Evolutionary conservation across 495 filamentous ascomycete species (phyloP).

Genomic region (Hamigera avellanea): DNA sequence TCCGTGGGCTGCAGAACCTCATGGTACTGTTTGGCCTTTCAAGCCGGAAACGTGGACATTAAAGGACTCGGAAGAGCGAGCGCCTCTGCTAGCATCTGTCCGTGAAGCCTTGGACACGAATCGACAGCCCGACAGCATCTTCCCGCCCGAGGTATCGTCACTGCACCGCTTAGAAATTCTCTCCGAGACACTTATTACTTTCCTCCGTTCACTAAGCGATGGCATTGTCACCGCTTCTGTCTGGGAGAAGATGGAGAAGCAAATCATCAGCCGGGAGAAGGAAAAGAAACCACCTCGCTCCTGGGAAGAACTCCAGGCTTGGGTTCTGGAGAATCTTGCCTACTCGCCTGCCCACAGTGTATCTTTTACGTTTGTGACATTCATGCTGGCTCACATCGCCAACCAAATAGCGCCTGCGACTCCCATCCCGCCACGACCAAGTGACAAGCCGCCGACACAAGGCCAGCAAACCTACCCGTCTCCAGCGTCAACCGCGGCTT

Average conservation of each 20-base stretch:
- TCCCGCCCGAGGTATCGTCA: constrained; percentile 45
- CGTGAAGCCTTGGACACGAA: constrained; percentile 64
- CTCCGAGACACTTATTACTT: constrained; percentile 53
- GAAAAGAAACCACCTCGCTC: constrained; percentile 29
- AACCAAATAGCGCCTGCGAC: constrained; percentile 33
- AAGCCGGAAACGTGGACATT: constrained; percentile 38
- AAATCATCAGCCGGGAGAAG: constrained; percentile 41
- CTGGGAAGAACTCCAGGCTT: constrained; percentile 53
- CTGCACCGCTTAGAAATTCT: constrained; percentile 60
- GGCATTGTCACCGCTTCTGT: constrained; percentile 55
- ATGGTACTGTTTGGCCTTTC: constrained; percentile 66
- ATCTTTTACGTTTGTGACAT: constrained; percentile 74
- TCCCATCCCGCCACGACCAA: constrained; percentile 3
- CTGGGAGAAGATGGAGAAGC: constrained; percentile 62
- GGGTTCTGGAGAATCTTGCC: constrained; percentile 62
- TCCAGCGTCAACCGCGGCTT: constrained; percentile 17
- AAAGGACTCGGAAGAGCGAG: constrained; percentile 19
- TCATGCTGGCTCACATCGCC: constrained; percentile 51
- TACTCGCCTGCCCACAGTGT: constrained; percentile 66
- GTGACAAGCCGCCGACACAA: constrained; percentile 1
- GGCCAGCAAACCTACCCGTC: constrained; percentile 7
- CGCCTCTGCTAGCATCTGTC: constrained; percentile 26
- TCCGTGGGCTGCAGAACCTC: constrained; percentile 45
- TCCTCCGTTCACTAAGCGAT: constrained; percentile 61
- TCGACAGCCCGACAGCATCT: constrained; percentile 38